A percentile compares a stretch with the other conserved stretches of the same genome.
Conservation (phyloP, 306 rosid genomes). For the Casuarina equisetifolia region DNA sequence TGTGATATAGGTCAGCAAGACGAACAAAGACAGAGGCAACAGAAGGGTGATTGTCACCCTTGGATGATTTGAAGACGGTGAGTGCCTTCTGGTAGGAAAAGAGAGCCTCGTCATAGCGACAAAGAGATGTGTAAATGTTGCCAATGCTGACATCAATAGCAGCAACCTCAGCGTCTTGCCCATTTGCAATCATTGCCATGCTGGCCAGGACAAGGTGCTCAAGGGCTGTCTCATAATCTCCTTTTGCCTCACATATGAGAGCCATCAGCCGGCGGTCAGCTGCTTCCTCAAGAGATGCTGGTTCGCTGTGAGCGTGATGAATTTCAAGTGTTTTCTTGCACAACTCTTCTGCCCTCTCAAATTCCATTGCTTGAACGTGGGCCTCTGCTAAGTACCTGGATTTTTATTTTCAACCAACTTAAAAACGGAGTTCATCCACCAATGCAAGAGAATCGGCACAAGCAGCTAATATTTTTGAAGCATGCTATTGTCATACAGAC, state of each 20-base stretch:
- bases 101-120: slow-evolving; percentile 94
- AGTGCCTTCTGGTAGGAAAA: slow-evolving; percentile 99
- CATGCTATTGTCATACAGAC: neutral
- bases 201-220: slow-evolving; percentile 99
- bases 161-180: slow-evolving; percentile 90
- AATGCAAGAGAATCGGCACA: neutral
- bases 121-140: slow-evolving; percentile 87
- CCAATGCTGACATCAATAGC: slow-evolving; percentile 96
- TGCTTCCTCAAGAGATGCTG: slow-evolving; percentile 97
- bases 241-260: slow-evolving; percentile 83
- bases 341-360: slow-evolving; percentile 88
- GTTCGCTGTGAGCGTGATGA: slow-evolving; percentile 88
- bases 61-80: slow-evolving; percentile 84
- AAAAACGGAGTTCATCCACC: neutral
- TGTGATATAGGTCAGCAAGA: slow-evolving; percentile 92
- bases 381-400: slow-evolving; percentile 95
- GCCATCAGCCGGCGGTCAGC: slow-evolving; percentile 96
- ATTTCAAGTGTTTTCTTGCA: slow-evolving; percentile 90
- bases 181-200: slow-evolving; percentile 97
- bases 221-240: slow-evolving; percentile 81
- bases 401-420: slow-evolving; percentile 11
- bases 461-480: neutral
- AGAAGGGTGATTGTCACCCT: slow-evolving; percentile 90
- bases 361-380: slow-evolving; percentile 98
- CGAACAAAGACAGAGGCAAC: slow-evolving; percentile 93